Conservation (phyloP, 1,139 yeast species). For the Hyphopichia pseudoburtonii region DNA sequence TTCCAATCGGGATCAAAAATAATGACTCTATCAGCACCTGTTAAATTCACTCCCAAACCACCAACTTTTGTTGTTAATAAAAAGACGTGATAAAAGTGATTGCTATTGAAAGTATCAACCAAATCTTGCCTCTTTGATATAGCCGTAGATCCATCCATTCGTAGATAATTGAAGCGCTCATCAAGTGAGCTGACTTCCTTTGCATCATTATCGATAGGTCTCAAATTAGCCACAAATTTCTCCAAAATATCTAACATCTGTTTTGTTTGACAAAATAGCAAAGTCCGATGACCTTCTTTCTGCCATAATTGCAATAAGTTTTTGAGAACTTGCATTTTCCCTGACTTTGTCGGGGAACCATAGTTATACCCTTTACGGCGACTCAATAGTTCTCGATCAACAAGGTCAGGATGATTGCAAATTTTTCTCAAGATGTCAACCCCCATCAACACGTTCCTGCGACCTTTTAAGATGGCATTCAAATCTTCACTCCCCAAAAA, state of each 20-base stretch:
- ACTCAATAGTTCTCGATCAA: conserved; percentile 51
- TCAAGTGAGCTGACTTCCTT: conserved; percentile 8
- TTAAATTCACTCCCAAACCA: conserved; percentile 88
- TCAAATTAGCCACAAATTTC: conserved; percentile 48
- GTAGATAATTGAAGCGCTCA: conserved; percentile 47
- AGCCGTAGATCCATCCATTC: conserved; percentile 96
- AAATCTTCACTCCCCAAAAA: conserved; percentile 79
- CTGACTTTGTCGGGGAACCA: conserved; percentile 74
- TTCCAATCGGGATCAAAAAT: conserved; percentile 99
- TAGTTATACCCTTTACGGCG: conserved; percentile 41
- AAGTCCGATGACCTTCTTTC: conserved; percentile 70
- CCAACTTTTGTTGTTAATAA: conserved; percentile 92
- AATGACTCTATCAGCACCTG: conserved; percentile 94
- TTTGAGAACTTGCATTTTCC: conserved; percentile 87
- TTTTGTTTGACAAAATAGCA: conserved; percentile 85
- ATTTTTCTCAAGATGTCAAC: conserved; percentile 87
- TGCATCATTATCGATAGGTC: conserved; percentile 23
- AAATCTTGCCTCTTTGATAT: conserved; percentile 71
- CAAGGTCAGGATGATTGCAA: conserved; percentile 94
- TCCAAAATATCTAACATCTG: conserved; percentile 93
- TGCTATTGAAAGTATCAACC: conserved; percentile 77
- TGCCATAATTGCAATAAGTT: conserved; percentile 78
- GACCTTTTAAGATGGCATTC: conserved; percentile 70
- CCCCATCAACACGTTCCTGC: conserved; percentile 80
- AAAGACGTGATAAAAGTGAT: conserved; percentile 60